Percentiles rank a stretch among this genome's conserved stretches.
Evolutionary conservation across 2,329 filamentous ascomycete species (phyloP).

Genomic region (Trematosphaeria pertusa): DNA sequence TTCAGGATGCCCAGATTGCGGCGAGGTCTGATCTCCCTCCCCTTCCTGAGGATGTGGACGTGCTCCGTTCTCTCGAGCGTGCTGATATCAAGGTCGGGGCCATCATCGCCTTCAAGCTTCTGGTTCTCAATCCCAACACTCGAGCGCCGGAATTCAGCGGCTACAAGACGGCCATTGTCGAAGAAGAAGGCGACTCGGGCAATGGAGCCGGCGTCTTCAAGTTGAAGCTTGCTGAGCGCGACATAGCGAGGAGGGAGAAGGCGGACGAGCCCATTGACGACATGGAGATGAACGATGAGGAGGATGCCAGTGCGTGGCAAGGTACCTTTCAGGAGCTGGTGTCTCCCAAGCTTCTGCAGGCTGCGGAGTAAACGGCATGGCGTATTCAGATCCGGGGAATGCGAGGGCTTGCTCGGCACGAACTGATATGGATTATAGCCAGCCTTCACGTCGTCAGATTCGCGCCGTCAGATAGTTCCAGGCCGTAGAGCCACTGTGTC

Average conservation of each 20-base stretch:
- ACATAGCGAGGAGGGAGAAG: constrained; percentile 64
- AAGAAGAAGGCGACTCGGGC: constrained; percentile 56
- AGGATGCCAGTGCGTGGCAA: constrained; percentile 35
- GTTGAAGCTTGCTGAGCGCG: constrained; percentile 72
- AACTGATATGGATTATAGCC: too few relatives aligned
- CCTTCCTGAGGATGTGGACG: constrained; percentile 64
- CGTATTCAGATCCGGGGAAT: neutral
- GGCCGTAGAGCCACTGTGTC: too few relatives aligned
- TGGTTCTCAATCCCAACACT: constrained; percentile 65
- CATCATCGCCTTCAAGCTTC: constrained; percentile 72
- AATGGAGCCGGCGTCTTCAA: constrained; percentile 61
- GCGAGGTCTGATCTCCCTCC: constrained; percentile 66
- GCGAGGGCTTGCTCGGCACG: too few relatives aligned
- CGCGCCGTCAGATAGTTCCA: too few relatives aligned
- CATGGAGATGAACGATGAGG: constrained; percentile 36
- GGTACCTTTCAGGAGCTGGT: constrained; percentile 36
- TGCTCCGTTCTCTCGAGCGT: constrained; percentile 59
- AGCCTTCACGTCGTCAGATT: too few relatives aligned
- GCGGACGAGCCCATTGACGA: constrained; percentile 69
- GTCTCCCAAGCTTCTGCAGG: constrained; percentile 36
- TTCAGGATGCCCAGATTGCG: constrained; percentile 54
- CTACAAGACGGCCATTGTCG: constrained; percentile 67
- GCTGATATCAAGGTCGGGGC: constrained; percentile 64
- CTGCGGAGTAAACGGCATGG: constrained; percentile 14
- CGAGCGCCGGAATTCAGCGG: constrained; percentile 68